Conservation (phyloP, 345 rosid genomes). For the Clarkia xantiana region DNA sequence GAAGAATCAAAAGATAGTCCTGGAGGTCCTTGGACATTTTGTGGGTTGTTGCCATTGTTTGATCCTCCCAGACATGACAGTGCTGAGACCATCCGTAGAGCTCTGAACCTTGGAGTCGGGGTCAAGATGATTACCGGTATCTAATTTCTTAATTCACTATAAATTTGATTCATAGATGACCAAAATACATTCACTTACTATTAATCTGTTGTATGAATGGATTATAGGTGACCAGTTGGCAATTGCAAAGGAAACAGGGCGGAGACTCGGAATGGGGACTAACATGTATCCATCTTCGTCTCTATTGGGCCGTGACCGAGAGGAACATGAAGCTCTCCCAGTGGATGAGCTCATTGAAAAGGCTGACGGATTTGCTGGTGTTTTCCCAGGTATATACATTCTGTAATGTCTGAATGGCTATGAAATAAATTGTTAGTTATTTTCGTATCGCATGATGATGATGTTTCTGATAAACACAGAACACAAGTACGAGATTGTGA, state of each 20-base stretch:
- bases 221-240: conserved; percentile 86
- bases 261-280: conserved; percentile 95
- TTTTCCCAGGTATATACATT: conserved; percentile 65
- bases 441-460: too few relatives aligned
- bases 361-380: conserved; percentile 98
- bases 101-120: conserved; percentile 84
- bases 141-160: neutral
- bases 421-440: too few relatives aligned
- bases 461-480: conserved; percentile 32
- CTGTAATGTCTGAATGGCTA: neutral
- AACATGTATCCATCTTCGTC: conserved; percentile 95
- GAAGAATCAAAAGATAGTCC: conserved; percentile 53
- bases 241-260: conserved; percentile 93
- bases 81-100: conserved; percentile 84
- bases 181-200: too few relatives aligned
- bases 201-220: neutral
- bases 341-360: conserved; percentile 79
- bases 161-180: too few relatives aligned
- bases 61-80: conserved; percentile 99
- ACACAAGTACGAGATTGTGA: conserved; percentile 92
- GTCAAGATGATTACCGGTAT: conserved; percentile 97
- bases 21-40: conserved; percentile 88
- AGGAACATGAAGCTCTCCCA: conserved; percentile 69
- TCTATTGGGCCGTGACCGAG: conserved; percentile 50
- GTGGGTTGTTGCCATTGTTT: conserved; percentile 84